Evolutionary conservation across 2,329 filamentous ascomycete species (phyloP).

Genomic region (Scedosporium dehoogii): DNA sequence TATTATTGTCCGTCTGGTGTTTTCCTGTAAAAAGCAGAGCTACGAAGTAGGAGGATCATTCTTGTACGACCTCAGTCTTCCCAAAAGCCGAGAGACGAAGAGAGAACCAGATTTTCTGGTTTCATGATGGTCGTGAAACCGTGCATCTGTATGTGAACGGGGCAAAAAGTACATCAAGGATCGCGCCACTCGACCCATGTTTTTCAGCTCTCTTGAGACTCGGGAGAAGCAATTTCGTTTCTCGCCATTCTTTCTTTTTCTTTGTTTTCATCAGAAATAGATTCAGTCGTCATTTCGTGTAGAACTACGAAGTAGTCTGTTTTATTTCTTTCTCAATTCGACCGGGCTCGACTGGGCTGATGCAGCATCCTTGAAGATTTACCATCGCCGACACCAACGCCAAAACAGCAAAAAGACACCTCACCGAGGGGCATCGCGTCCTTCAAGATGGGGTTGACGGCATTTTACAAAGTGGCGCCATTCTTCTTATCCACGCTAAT

Average conservation of each 20-base stretch:
- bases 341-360: too few species aligned
- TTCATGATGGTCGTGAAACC: background rate
- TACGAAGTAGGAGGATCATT: too few species aligned
- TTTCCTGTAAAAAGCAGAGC: too few species aligned
- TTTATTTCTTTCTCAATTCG: too few species aligned
- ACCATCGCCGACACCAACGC: background rate
- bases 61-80: too few species aligned
- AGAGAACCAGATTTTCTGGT: background rate
- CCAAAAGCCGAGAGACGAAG: background rate
- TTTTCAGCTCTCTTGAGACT: background rate
- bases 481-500: conserved; percentile 16
- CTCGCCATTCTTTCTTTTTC: background rate
- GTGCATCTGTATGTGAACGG: background rate
- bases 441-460: background rate
- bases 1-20: too few species aligned
- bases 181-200: background rate
- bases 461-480: conserved; percentile 10
- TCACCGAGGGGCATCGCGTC: background rate
- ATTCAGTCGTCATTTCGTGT: too few species aligned
- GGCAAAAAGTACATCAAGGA: background rate
- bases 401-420: background rate
- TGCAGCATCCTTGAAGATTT: too few species aligned
- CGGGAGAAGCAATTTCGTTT: background rate
- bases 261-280: background rate
- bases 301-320: too few species aligned